A percentile compares a stretch with the other conserved stretches of the same genome.
These are phyloP conservation scores for Talaromyces sp. DNA, from an alignment of 2,329 filamentous ascomycete species.

Conservation along the genomic window DNA sequence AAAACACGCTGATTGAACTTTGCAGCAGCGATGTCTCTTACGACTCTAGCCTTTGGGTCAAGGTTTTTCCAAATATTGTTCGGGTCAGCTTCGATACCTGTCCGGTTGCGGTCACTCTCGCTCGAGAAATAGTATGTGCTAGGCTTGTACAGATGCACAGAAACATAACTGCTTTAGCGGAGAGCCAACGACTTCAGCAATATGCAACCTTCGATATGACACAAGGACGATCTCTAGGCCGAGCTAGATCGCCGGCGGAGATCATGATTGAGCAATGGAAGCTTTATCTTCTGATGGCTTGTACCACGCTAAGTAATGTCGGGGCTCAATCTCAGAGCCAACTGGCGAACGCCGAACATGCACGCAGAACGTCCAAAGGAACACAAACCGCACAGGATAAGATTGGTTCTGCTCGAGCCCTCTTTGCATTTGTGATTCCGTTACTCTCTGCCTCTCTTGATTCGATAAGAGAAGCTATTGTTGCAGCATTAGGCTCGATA, in stretches of 20 bases:
- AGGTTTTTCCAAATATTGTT: constrained; percentile 93
- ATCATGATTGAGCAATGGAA: constrained; percentile 97
- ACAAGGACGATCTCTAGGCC: constrained; percentile 40
- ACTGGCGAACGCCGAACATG: constrained; percentile 65
- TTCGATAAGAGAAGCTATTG: constrained; percentile 83
- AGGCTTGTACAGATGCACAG: constrained; percentile 91
- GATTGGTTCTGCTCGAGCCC: constrained; percentile 78
- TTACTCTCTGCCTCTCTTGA: constrained; percentile 75
- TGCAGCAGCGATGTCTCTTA: constrained; percentile 95
- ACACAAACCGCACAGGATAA: constrained; percentile 65
- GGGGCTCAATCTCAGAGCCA: constrained; percentile 61
- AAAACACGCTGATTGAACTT: constrained; percentile 84
- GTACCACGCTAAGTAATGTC: constrained; percentile 85
- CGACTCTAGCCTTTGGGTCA: constrained; percentile 94
- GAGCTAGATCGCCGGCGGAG: constrained; percentile 68
- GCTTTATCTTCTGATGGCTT: constrained; percentile 92
- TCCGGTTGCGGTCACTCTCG: constrained; percentile 84
- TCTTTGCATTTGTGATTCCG: constrained; percentile 90
- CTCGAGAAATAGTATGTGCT: constrained; percentile 87
- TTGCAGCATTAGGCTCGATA: constrained; percentile 87
- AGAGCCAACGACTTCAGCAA: constrained; percentile 58
- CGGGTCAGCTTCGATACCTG: constrained; percentile 87
- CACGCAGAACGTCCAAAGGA: constrained; percentile 71
- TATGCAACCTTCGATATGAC: constrained; percentile 34
- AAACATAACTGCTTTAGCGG: constrained; percentile 72